phyloP scores from a whole-genome alignment of 192 early-diverging fungal species.

The Phlyctochytrium arcticum region DNA sequence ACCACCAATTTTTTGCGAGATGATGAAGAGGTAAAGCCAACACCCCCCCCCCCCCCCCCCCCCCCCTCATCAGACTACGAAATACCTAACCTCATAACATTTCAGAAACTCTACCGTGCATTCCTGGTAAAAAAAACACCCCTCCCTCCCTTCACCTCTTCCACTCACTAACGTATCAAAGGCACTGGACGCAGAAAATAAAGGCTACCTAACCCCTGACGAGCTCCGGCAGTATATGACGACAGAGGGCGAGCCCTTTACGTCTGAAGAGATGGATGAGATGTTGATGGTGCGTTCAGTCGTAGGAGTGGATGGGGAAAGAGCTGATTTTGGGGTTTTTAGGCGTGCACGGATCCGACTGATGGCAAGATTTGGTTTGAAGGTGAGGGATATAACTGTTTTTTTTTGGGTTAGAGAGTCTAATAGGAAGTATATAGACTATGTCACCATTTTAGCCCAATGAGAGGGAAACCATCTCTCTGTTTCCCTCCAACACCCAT shows the following conservation, averaged over 20 bases:
- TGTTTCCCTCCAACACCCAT: no score
- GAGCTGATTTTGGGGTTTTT: neutral
- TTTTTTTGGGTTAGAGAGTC: no score
- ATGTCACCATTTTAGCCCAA: constrained; percentile 30
- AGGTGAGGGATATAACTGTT: constrained; percentile 9
- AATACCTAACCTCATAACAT: no score
- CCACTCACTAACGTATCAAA: no score
- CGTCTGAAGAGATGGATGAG: constrained; percentile 50
- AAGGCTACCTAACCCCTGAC: constrained; percentile 46
- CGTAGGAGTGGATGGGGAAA: neutral
- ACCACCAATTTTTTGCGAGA: constrained; percentile 14
- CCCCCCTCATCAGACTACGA: no score
- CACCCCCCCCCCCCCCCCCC: no score
- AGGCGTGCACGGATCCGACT: constrained; percentile 54
- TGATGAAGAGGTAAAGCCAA: constrained; percentile 37
- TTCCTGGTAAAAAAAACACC: constrained; percentile 43
- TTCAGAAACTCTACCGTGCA: constrained; percentile 41
- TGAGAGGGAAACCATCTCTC: no score
- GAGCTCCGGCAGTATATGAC: constrained; percentile 36
- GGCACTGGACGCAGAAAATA: constrained; percentile 47
- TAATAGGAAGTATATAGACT: constrained; percentile 21
- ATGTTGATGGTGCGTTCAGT: constrained; percentile 39
- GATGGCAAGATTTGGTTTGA: constrained; percentile 53
- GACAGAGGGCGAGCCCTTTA: constrained; percentile 45
- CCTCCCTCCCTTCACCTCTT: no score